Base-by-base conservation (phyloP, 2,329 filamentous ascomycete genomes). In the Biscogniauxia marginata region DNA sequence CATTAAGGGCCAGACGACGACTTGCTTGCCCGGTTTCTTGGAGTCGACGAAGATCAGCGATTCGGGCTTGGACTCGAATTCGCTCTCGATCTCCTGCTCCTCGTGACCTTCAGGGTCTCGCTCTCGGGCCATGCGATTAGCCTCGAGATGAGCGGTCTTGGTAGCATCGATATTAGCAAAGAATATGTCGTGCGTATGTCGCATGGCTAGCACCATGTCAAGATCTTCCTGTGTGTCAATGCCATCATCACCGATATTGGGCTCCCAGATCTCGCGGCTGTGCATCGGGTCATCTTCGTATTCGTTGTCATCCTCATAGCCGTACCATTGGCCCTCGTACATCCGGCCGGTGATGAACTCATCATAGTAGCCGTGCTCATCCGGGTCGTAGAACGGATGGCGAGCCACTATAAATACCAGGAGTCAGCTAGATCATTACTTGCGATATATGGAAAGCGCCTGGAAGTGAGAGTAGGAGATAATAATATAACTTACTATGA, bases 201-300 rank as follows among this genome's bases (percentile, higher is more conserved):
- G 59, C 22, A 62, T 56, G 21, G 49, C 22, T 1, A 59, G 23
- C 1, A 65, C 54, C 43, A 61, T 60, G 3, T 51, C 25, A 11
- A 63, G 54, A 6, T 64, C 62, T 1, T 52, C 11, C 44, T 65
- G 51, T 44, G 61, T 49, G 18, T 65, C 57, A 9, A 65, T 64
- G 7, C 63, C 64, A 16, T 54, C 44, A 2, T 66, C 61, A 1
- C 61, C 63, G 47, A 66, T 59, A 44, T 63, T 44, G 7, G 63
- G 63, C 39, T 59, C 44, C 56, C 47, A 59, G 16, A 64, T 43
- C 4, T 66, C 57, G 0, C 49, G 53, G 49, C 53, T 56, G 7
- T 16, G 39, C 6, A 39, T 24, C 6, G 57, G 60, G 45, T 60
- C 52, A 9, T 11, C 50, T 2, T 13, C 7, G 1, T 49, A 48